Evolutionary conservation across 1,284 basidiomycete species (phyloP), one percentile per base, ranked within the genome.

Genomic region (Ganoderma lingzhi): DNA sequence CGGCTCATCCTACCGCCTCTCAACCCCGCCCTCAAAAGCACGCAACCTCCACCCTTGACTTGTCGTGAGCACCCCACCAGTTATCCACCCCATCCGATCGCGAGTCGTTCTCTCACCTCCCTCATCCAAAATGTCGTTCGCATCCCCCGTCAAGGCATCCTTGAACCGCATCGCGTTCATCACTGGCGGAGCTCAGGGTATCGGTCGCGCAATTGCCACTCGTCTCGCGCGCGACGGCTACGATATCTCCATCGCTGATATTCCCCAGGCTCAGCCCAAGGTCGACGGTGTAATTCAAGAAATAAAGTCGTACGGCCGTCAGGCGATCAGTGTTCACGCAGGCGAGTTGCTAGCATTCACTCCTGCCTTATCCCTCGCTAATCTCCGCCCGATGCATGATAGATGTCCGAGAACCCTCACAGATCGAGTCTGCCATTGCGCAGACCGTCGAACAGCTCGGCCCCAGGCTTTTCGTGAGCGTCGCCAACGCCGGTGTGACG

Each of bases 101-200:
- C 23, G 35, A 5, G 17, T 17, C 53, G 14, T 23, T 23, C 14
- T 41, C 41, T 19, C 15, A 4, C 14, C 19, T 56, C 42, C 41
- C 9, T 39, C 37, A 32, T 53, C 48, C 48, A 62, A 45, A 17
- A 76, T 75, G 74, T 72, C 75, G n/a, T 64, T 71, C 63, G 77
- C 73, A 8, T 77, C 77, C 41, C 75, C 78, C 23, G 63, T 80
- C 53, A 80, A 80, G 69, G 74, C 78, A 39, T 74, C 79, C 10
- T 71, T 79, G 59, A 76, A 75, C 28, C 75, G 77, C 64, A 76
- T 76, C 67, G 83, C 83, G 10, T 80, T 84, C 75, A 76, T 84
- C 55, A 84, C 83, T 0, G 83, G 84, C 30, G 81, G 79, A 6
- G 81, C 78, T 3, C 82, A 82, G 73, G 84, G 84, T 51, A 83